Evolutionary conservation across 2,329 filamentous ascomycete genomes (phyloP), one percentile per base, ranked within the genome.

Genomic region (Exophiala aquamarina): DNA sequence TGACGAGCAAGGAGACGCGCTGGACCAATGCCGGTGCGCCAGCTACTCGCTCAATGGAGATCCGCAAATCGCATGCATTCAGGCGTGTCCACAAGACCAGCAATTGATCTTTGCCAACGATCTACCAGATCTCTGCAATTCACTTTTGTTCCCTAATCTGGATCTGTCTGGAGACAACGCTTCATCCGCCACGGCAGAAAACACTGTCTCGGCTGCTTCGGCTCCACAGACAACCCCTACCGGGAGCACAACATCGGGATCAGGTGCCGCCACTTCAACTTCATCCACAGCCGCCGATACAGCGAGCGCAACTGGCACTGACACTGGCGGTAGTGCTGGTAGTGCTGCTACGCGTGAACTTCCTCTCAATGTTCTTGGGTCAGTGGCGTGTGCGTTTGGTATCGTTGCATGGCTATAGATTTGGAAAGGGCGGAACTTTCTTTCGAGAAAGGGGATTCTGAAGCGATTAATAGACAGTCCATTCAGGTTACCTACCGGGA

Each of bases 1-100:
- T 43, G 44, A 35, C 47, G 50, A 54, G 37, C 43, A 47, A 31
- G 50, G 50, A 18, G 19, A 31, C 6, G 50, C 47, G 2, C 50
- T 53, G 13, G 50, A 50, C 28, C 18, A 44, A 35, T 54, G 50
- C 41, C 34, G 21, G 33, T 54, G 50, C 33, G 29, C 11, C 9
- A 43, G 33, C 33, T 54, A 40, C 50, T 21, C 21, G 3, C 47
- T 44, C 11, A 34, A 18, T 28, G 19, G 35, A 29, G 47, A 50
- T 40, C 43, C 40, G 4, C 19, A 46, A 15, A 48, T 50, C 47
- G n/a, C 3, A 20, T 54, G 50, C 31, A 26, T 54, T 32, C 28
- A 44, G 13, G 10, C 19, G 34, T 54, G 50, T 28, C 47, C 50
- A 2, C 7, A 10, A 20, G 47, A 47, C 14, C 18, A 54, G 15